Conservation (phyloP, 768 basidiomycete genomes). For the Neoboletus subvelutipes region DNA sequence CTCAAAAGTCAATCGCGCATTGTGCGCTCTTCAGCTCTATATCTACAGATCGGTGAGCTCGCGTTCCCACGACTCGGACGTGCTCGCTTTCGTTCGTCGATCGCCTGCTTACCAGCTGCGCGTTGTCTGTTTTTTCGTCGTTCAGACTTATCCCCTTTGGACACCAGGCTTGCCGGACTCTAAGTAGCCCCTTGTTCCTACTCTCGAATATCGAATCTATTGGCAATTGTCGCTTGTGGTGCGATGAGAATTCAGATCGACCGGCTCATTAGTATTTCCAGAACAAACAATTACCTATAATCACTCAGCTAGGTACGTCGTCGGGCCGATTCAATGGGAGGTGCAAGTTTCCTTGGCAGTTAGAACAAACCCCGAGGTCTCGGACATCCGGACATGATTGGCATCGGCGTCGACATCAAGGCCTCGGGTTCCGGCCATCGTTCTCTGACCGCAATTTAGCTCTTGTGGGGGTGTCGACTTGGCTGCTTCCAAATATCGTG, state of each 20-base stretch:
- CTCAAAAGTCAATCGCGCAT: background rate
- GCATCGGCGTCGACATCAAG: background rate
- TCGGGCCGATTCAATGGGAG: background rate
- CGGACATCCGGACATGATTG: slow-evolving; percentile 1
- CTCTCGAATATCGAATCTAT: background rate
- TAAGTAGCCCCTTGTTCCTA: background rate
- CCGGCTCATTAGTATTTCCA: background rate
- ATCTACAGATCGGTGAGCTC: background rate
- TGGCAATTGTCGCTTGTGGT: background rate
- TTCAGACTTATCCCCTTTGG: background rate
- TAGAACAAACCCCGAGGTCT: background rate
- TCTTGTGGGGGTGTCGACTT: background rate
- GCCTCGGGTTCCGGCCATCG: background rate
- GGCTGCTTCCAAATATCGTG: background rate
- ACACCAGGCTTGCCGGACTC: background rate
- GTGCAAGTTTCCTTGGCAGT: background rate
- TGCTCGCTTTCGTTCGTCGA: background rate
- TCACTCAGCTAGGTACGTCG: background rate
- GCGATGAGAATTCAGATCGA: too few species aligned
- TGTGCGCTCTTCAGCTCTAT: background rate
- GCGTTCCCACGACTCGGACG: background rate
- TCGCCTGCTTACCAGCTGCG: background rate
- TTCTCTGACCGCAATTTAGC: background rate
- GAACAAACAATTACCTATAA: background rate
- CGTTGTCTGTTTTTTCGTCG: background rate